Conservation (phyloP, 192 early-diverging fungal genomes). For the Podila clonocystis region DNA sequence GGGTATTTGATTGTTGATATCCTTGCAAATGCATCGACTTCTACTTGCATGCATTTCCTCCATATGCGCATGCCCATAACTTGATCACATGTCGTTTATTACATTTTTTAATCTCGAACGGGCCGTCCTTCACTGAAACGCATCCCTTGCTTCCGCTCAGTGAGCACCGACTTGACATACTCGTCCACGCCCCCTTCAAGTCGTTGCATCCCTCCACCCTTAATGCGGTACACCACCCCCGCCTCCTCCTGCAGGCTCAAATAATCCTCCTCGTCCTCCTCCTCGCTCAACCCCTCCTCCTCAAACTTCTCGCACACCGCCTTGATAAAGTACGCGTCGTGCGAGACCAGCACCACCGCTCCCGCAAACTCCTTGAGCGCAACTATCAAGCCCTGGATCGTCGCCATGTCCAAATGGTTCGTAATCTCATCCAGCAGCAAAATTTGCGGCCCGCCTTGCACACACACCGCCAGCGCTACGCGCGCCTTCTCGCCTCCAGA, state of each 20-base stretch:
- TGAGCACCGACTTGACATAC: conserved; percentile 58
- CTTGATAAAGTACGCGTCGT: conserved; percentile 89
- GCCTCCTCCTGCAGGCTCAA: conserved; percentile 30
- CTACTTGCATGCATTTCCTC: too few relatives aligned
- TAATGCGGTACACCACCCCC: conserved; percentile 55
- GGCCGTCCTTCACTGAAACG: conserved; percentile 22
- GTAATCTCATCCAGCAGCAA: conserved; percentile 87
- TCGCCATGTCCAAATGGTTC: conserved; percentile 90
- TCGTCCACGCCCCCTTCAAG: conserved; percentile 75
- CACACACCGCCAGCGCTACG: conserved; percentile 78
- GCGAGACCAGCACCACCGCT: conserved; percentile 84
- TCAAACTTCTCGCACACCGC: conserved; percentile 61
- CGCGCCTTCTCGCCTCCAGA: conserved; percentile 87
- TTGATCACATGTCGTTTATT: too few relatives aligned
- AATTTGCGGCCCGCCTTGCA: conserved; percentile 72
- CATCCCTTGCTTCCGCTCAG: conserved; percentile 47
- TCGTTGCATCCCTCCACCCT: conserved; percentile 55
- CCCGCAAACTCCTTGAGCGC: conserved; percentile 78
- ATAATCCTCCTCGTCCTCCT: conserved; percentile 30
- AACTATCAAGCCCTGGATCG: conserved; percentile 78
- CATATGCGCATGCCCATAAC: too few relatives aligned
- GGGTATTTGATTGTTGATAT: too few relatives aligned
- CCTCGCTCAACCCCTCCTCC: conserved; percentile 7
- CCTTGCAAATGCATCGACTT: too few relatives aligned
- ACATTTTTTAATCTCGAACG: conserved; percentile 2